Conservation (phyloP, 176 grass and related monocot species). For the Neostapfia colusana region DNA sequence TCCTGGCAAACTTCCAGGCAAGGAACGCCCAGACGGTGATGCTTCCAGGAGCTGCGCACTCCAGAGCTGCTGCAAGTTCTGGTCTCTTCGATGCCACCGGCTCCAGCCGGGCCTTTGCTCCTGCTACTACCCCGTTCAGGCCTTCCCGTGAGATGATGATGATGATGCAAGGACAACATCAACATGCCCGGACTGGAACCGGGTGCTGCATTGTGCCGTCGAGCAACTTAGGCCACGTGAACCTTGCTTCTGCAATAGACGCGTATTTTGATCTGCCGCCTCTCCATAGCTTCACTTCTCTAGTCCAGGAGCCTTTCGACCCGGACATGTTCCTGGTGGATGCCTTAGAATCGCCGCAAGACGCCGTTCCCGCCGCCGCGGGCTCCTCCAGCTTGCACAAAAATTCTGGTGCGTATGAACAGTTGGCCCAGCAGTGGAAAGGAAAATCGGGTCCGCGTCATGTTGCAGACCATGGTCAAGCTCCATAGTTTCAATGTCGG, state of each 20-base stretch:
- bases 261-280: not conserved
- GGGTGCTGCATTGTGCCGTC: not conserved
- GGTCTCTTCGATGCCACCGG: not conserved
- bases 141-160: slow-evolving; percentile 23
- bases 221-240: not conserved
- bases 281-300: not conserved
- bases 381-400: not conserved
- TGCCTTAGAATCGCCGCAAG: not conserved
- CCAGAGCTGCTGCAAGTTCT: not conserved
- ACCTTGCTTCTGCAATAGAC: not conserved
- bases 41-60: not conserved
- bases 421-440: not conserved
- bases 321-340: slow-evolving; percentile 44
- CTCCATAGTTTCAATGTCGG: not conserved
- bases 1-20: slow-evolving; percentile 22
- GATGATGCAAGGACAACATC: slow-evolving; percentile 14
- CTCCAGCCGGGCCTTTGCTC: not conserved
- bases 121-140: not conserved
- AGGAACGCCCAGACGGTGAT: slow-evolving; percentile 34
- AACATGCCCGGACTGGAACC: not conserved
- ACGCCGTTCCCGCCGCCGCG: not conserved
- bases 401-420: not conserved
- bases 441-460: not conserved
- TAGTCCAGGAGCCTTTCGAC: slow-evolving; percentile 29
- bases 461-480: not conserved